Evolutionary conservation across 2,329 filamentous ascomycete species (phyloP).

Genomic region (Nannizziopsis barbatae): DNA sequence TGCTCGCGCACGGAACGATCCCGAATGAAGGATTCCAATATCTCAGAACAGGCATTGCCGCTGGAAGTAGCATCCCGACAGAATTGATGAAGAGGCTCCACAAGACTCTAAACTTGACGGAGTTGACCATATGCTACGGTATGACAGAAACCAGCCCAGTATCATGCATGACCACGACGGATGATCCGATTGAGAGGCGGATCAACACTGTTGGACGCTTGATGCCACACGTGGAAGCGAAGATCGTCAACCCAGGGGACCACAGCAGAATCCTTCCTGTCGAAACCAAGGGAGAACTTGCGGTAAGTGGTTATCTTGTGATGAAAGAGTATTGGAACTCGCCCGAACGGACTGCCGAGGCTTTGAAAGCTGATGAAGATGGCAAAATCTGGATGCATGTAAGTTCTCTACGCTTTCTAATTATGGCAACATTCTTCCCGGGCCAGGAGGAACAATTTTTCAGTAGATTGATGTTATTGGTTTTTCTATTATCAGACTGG

Average conservation of each 20-base stretch:
- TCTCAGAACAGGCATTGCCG: conserved; percentile 81
- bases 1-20: conserved; percentile 48
- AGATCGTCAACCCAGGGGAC: conserved; percentile 64
- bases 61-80: conserved; percentile 73
- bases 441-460: no score
- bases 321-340: conserved; percentile 92
- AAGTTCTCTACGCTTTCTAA: conserved; percentile 17
- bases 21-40: conserved; percentile 47
- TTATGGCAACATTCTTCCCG: background rate
- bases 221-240: conserved; percentile 69
- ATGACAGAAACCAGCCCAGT: conserved; percentile 80
- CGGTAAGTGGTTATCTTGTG: conserved; percentile 70
- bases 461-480: no score
- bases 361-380: conserved; percentile 47
- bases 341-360: conserved; percentile 55
- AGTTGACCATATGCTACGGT: conserved; percentile 88
- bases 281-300: conserved; percentile 65
- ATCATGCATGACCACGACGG: conserved; percentile 65
- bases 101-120: conserved; percentile 59
- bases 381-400: conserved; percentile 67
- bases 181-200: conserved; percentile 61
- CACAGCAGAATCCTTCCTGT: conserved; percentile 49
- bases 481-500: conserved; percentile 50
- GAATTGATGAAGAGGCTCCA: conserved; percentile 59
- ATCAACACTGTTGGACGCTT: conserved; percentile 66